Evolutionary conservation across 2,329 filamentous ascomycete species (phyloP).

Genomic region (Trichoderma arundinaceum): DNA sequence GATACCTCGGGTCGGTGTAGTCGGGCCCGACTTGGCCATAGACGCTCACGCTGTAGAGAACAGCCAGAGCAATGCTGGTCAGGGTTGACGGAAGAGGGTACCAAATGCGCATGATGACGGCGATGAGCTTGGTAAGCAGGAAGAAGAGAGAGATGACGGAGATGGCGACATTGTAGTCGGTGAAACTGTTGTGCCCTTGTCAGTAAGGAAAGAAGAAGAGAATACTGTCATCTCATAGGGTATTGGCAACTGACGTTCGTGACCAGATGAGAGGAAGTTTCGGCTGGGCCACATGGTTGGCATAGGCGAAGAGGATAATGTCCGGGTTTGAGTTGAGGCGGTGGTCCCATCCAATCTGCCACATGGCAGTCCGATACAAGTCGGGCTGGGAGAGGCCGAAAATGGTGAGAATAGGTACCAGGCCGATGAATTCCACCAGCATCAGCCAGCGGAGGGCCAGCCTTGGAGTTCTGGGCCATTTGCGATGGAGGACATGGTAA

Average conservation of each 20-base stretch:
- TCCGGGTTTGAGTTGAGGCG: conserved; percentile 76
- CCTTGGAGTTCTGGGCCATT: conserved; percentile 58
- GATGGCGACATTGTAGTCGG: conserved; percentile 77
- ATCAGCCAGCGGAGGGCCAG: conserved; percentile 68
- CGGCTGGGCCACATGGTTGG: conserved; percentile 69
- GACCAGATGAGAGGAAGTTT: conserved; percentile 75
- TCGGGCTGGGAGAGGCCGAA: conserved; percentile 77
- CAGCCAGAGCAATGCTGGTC: conserved; percentile 62
- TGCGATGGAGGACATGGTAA: conserved; percentile 64
- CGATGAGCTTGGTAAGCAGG: conserved; percentile 71
- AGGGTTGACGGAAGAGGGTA: conserved; percentile 67
- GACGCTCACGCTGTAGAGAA: conserved; percentile 68
- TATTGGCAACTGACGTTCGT: conserved; percentile 61
- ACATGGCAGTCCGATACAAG: conserved; percentile 72
- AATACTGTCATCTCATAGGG: not conserved
- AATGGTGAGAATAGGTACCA: conserved; percentile 69
- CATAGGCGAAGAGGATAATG: conserved; percentile 73
- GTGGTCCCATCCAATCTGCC: conserved; percentile 72
- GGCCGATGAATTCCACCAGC: conserved; percentile 67
- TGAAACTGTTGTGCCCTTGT: conserved; percentile 60
- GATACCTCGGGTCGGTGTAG: conserved; percentile 67
- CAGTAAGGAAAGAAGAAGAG: not conserved
- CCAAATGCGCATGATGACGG: conserved; percentile 73
- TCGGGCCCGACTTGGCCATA: conserved; percentile 77
- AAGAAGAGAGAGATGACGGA: conserved; percentile 78